Evolutionary conservation across 1,139 yeast genomes (phyloP).

Genomic region (Wickerhamomyces sp.): DNA sequence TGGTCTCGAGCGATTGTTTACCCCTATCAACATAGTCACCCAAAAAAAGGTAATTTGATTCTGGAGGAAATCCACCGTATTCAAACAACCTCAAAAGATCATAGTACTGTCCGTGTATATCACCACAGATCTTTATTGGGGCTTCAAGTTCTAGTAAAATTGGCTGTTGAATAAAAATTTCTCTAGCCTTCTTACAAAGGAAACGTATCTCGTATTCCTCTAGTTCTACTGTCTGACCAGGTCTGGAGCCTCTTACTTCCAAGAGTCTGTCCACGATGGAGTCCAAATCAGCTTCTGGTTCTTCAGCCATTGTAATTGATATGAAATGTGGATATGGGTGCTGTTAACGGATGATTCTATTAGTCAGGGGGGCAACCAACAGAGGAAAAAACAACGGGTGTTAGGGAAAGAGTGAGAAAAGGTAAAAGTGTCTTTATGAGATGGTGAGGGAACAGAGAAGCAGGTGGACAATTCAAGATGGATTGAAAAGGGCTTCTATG

Average conservation of each 20-base stretch:
- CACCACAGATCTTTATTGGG: conserved; percentile 92
- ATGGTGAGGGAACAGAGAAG: no score
- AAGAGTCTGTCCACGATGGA: conserved; percentile 94
- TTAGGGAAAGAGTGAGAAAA: background rate
- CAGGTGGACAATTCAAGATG: no score
- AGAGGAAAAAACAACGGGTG: background rate
- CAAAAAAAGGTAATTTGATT: conserved; percentile 87
- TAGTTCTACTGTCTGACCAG: conserved; percentile 93
- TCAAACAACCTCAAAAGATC: conserved; percentile 92
- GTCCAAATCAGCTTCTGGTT: conserved; percentile 92
- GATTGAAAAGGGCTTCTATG: no score
- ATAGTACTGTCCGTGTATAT: conserved; percentile 96
- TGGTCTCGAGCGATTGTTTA: conserved; percentile 91
- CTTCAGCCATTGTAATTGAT: conserved; percentile 25
- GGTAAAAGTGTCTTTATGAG: background rate
- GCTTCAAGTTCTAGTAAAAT: conserved; percentile 93
- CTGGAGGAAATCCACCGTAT: conserved; percentile 99
- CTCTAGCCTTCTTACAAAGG: conserved; percentile 96
- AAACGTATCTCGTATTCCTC: conserved; percentile 93
- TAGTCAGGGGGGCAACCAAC: background rate
- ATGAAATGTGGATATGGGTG: no score
- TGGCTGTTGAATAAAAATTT: conserved; percentile 96
- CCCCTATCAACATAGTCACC: conserved; percentile 99
- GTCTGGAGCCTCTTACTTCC: conserved; percentile 97
- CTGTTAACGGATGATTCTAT: background rate